Evolutionary conservation across 805 yeast genomes (phyloP), one percentile per base, ranked within the genome.

Genomic region (Brettanomyces nanus): DNA sequence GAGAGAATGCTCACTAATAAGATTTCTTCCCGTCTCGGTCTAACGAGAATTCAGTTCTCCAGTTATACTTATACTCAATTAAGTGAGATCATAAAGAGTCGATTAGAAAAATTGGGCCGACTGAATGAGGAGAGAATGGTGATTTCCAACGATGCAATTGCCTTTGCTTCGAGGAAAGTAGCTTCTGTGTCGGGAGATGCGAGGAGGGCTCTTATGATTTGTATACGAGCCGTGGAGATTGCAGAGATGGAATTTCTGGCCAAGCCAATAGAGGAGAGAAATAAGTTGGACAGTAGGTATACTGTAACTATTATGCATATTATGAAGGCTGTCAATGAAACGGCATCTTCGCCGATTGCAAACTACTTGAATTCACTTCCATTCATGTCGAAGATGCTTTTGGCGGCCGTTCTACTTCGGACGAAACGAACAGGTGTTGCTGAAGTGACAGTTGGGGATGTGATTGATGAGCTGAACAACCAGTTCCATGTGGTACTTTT

Each of bases 161-260:
- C 82, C 41, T 87, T 83, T 65, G 96, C 96, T 0, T 77, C 96
- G 2, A 72, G 97, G 59, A 89, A 87, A 57, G 94, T 92, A 31
- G 95, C 97, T 4, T 77, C 92, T 61, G 97, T 92, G 3, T 84
- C 94, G 55, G 98, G 99, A 41, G 99, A 92, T 65, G 98, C 97
- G 1, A 69, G 99, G 51, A 67, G 97, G 42, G 97, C 95, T 0
- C 65, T 92, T 39, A 82, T 82, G 40, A 83, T 92, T 19, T 83
- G 96, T 52, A 71, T 89, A 28, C 65, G 97, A 40, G 96, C 97
- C 0, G 81, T 89, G 6, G 96, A 86, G 53, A 67, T 89, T 22
- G 95, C 95, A 0, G 94, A 85, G 51, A 52, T 60, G 25, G 83
- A 79, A 42, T 74, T 68, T 49, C 50, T 68, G 52, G 49, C 54